Evolutionary conservation across 1,139 yeast species (phyloP), one percentile per base, ranked within the genome.

Genomic region (Pichia sp.): DNA sequence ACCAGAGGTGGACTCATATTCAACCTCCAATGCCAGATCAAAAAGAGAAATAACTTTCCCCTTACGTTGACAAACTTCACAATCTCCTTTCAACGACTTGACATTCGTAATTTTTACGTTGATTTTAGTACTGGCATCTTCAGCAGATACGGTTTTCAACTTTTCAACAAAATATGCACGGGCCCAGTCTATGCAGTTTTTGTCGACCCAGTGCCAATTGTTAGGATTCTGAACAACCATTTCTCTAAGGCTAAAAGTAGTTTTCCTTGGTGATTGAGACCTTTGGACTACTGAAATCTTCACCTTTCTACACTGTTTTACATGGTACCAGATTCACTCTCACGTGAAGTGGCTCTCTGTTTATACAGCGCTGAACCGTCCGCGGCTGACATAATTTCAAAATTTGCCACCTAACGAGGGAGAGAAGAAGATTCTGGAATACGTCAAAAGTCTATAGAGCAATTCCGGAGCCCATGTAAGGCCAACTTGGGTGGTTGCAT

Each of bases 161-260:
- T 80, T 77, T 46, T 79, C 78, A 46, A 73, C 69, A 67, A 93
- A 87, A 69, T 91, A 93, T 45, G 79, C 77, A 57, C 82, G 81
- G 13, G 96, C 78, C 99, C 99, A 93, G 58, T 80, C 83, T 55
- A 91, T 78, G 72, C 99, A 93, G 76, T 93, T 93, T 70, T 93
- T 93, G 72, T 93, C 97, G 58, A 93, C 98, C 99, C 99, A 93
- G 76, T 93, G 99, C 99, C 89, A 84, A 69, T 84, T 84, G 68
- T 84, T 83, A 44, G 89, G 89, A 72, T 84, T 84, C 65, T 82
- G 82, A 44, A 84, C 82, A 48, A 81, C 89, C 89, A 83, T 83
- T 51, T 50, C 62, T 36, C 8, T 25, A 31, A 3, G 12, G n/a
- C 18, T 6, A 39, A 16, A 9, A 18, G 13, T 19, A 6, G 12